Conservation (phyloP, 116 monocot genomes). For the Zostera marina region DNA sequence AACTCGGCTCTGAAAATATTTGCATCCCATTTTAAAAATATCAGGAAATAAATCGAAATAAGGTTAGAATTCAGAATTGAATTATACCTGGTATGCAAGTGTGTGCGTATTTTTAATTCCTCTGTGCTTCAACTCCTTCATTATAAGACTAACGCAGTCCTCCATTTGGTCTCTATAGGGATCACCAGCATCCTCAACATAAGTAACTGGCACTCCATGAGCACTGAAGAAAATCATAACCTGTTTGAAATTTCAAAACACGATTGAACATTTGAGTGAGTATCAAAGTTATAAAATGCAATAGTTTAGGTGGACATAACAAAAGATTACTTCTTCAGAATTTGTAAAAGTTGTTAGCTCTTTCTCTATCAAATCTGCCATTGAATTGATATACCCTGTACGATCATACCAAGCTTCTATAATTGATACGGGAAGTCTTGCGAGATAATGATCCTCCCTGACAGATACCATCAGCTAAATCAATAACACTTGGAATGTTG, state of each 20-base stretch:
- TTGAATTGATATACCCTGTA: slow-evolving; percentile 72
- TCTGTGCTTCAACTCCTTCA: slow-evolving; percentile 72
- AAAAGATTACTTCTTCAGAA: slow-evolving; percentile 17
- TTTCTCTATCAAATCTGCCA: slow-evolving; percentile 78
- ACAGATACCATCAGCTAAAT: slow-evolving; percentile 3
- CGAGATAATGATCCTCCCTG: slow-evolving; percentile 77
- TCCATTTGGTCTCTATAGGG: slow-evolving; percentile 97
- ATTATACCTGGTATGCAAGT: slow-evolving; percentile 92
- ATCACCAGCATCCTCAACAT: slow-evolving; percentile 89
- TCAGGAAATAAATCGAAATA: neutral
- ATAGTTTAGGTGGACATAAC: neutral
- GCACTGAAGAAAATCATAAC: slow-evolving; percentile 98
- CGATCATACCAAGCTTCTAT: slow-evolving; percentile 95
- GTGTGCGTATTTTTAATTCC: slow-evolving; percentile 58
- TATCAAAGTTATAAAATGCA: neutral
- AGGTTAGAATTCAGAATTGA: neutral
- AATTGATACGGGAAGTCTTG: slow-evolving; percentile 62
- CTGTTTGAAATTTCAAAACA: slow-evolving; percentile 16
- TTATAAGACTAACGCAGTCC: slow-evolving; percentile 72
- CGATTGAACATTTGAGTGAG: neutral
- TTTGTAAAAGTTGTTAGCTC: slow-evolving; percentile 45
- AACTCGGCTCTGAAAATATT: slow-evolving; percentile 29
- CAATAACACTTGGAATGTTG: neutral
- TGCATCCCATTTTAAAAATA: neutral
- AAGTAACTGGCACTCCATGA: slow-evolving; percentile 92